Base-by-base conservation (phyloP, 164 flowering plant genomes). In the Vitis amurensis region DNA sequence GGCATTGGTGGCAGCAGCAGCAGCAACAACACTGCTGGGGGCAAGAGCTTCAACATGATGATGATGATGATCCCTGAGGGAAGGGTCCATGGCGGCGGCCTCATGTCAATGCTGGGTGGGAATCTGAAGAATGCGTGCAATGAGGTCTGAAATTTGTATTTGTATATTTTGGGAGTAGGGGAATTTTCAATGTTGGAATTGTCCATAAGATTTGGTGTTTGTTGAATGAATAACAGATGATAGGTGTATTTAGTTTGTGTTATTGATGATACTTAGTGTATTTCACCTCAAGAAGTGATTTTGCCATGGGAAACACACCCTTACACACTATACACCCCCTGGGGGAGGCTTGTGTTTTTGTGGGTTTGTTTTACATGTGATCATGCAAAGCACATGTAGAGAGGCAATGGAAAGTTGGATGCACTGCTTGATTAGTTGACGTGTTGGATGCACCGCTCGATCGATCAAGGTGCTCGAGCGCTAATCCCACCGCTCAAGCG, bases 71-170 rank as follows among this genome's bases (percentile, higher is more conserved):
- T 90, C 56, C 94, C 98, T 13, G 97, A 94, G 64, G 98, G 97
- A 27, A 92, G 98, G 77, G 98, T 93, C 47, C 98, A 94, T 74
- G 97, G 97, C 27, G 98, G 98, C 7, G 91, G 90, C 0, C 91
- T 94, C 31, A 83, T 94, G 92, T 88, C 93, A 51, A 72, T 90
- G 63, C 81, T 94, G 19, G 89, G 92, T 12, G 97, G 97, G 3
- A 80, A 79, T 76, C 83, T 93, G 76, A 85, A 79, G 71, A 86
- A 83, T 71, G 81, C 88, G 14, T 74, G 80, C 50, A 83, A 84
- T 68, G 84, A 82, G 17, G 67, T 78, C 13, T 83, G 84, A 85
- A 75, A 67, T 17, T 16, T 49, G 52, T 44, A 59, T 6, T 63
- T 69, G 61, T 27, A 17, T 48, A 23, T 7, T 44, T 61, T 61